Conservation (phyloP, 1,284 basidiomycete species). For the Ceraceosorus bombacis region DNA sequence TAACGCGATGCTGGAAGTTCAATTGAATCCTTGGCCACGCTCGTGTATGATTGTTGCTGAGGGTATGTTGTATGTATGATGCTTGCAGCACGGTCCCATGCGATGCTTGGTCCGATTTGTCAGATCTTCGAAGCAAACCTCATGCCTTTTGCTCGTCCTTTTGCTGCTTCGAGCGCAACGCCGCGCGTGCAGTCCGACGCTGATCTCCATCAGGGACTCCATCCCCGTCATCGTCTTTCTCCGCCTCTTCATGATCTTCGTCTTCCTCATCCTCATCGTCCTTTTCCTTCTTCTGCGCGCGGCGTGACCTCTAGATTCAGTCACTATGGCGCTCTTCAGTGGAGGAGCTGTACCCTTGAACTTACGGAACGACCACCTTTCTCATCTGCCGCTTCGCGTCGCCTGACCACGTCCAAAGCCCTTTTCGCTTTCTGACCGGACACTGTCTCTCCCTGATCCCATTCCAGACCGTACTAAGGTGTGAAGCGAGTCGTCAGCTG, state of each 20-base stretch:
- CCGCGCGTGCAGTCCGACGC: neutral
- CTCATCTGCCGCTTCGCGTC: slow-evolving; percentile 9
- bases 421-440: slow-evolving; percentile 29
- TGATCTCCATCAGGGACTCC: neutral
- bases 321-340: neutral
- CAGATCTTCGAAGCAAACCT: too few relatives aligned
- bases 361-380: neutral
- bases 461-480: slow-evolving; percentile 31
- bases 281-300: slow-evolving; percentile 1
- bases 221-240: slow-evolving; percentile 5
- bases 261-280: slow-evolving; percentile 9
- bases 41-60: too few relatives aligned
- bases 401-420: slow-evolving; percentile 38
- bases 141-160: neutral
- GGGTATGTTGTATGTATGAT: too few relatives aligned
- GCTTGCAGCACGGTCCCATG: too few relatives aligned
- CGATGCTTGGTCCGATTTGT: too few relatives aligned
- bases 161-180: neutral
- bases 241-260: slow-evolving; percentile 2
- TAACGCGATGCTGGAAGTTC: too few relatives aligned
- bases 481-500: neutral
- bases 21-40: too few relatives aligned
- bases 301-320: neutral
- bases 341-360: neutral
- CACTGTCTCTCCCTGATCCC: slow-evolving; percentile 36